Evolutionary conservation across 2,329 filamentous ascomycete species (phyloP), one percentile per base, ranked within the genome.

Genomic region (Xylaria sp.): DNA sequence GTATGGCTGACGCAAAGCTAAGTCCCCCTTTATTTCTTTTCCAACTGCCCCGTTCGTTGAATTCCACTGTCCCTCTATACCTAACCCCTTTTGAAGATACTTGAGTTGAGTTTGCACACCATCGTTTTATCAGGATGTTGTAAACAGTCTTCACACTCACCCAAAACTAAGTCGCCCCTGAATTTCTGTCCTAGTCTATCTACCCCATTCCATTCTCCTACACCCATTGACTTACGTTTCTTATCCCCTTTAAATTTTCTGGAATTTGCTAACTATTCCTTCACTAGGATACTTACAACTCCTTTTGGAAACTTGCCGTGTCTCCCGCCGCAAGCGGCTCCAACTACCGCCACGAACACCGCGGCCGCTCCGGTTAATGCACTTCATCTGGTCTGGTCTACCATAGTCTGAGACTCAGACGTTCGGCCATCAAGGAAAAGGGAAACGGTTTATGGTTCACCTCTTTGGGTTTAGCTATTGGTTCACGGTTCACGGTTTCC

Each of bases 361-460:
- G 50, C 47, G 53, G 46, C 46, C 53, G 46, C 50, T 37, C 48
- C 53, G 48, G 53, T 37, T 24, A 56, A 56, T 37, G 44, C 44
- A 44, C 17, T 20, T 19, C 38, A 22, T 40, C 38, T 40, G 38
- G 38, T 40, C 38, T 40, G 38, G 38, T 40, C 38, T 44, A 29
- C 22, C 19, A 17, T 45, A 22, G 43, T 45, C 43, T 37, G 43
- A n/a, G n/a, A n/a, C n/a, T n/a, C n/a, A n/a, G n/a, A n/a, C n/a
- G n/a, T n/a, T n/a, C n/a, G n/a, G n/a, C n/a, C n/a, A n/a, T n/a
- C n/a, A n/a, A n/a, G n/a, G n/a, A n/a, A n/a, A n/a, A n/a, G n/a
- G n/a, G n/a, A n/a, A n/a, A n/a, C n/a, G n/a, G n/a, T n/a, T n/a
- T n/a, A n/a, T n/a, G n/a, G n/a, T n/a, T n/a, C n/a, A n/a, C n/a